These are phyloP conservation scores for Eucalyptus tenuipes DNA, from an alignment of 345 rosid species.

Conservation along the genomic window DNA sequence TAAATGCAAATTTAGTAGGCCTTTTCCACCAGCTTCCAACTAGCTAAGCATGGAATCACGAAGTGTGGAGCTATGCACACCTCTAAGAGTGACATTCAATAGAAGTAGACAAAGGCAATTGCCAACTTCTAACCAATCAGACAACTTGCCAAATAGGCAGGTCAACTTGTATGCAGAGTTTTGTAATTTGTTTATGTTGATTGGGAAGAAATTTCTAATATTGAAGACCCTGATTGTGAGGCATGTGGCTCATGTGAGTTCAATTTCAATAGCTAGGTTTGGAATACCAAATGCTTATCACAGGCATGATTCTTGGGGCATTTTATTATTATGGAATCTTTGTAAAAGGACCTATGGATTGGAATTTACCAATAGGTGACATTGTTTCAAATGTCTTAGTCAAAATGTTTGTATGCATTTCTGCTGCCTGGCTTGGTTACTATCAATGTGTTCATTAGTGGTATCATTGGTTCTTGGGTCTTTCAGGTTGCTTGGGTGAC, in stretches of 20 bases:
- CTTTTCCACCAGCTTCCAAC: not conserved
- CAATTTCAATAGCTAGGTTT: not conserved
- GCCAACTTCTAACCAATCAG: not conserved
- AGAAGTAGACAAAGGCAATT: not conserved
- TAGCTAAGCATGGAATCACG: not conserved
- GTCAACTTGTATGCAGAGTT: not conserved
- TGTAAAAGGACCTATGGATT: not conserved
- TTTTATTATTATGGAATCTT: not conserved
- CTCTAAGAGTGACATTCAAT: not conserved
- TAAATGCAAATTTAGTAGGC: not conserved
- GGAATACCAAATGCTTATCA: not conserved
- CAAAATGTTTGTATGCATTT: not conserved
- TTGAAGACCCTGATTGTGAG: not conserved
- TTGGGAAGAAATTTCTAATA: not conserved
- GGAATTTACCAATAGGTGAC: not conserved
- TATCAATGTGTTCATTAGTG: not conserved
- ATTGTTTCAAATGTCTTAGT: not conserved
- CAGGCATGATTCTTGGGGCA: not conserved
- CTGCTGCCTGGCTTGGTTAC: not conserved
- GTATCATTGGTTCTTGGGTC: not conserved
- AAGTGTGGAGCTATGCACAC: not conserved
- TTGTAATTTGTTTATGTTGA: not conserved
- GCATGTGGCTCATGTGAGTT: not conserved
- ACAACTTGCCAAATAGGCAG: not conserved
- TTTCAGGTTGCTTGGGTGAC: conserved; percentile 98